These are phyloP conservation scores for Microstroma glucosiphilum DNA, from an alignment of 1,284 basidiomycete genomes.

Conservation along the genomic window DNA sequence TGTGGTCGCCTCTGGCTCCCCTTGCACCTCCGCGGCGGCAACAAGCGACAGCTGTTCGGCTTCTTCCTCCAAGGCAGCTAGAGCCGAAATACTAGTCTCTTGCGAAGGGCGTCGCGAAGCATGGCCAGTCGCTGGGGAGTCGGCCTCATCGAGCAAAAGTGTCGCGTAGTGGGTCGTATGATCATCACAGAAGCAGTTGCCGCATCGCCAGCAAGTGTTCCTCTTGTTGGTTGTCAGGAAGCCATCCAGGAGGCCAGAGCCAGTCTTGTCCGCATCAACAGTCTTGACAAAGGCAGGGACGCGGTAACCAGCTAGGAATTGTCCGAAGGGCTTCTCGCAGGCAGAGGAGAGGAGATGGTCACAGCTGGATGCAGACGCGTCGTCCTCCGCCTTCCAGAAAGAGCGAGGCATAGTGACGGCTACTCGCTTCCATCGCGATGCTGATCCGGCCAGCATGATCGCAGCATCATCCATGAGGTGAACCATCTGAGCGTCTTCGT, in stretches of 20 bases:
- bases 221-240: background rate
- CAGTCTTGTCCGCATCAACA: background rate
- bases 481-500: background rate
- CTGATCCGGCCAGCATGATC: background rate
- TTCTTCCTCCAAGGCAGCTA: no score
- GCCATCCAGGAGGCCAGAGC: background rate
- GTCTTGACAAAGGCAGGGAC: background rate
- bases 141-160: background rate
- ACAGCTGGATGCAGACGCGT: background rate
- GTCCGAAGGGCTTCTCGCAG: conserved; percentile 1
- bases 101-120: no score
- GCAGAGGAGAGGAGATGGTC: conserved; percentile 1
- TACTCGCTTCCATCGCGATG: background rate
- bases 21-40: no score
- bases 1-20: no score
- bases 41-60: no score
- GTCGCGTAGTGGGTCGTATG: background rate
- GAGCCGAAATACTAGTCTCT: no score
- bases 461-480: background rate
- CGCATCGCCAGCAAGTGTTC: conserved; percentile 4
- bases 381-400: conserved; percentile 1
- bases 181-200: conserved; percentile 8
- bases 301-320: background rate
- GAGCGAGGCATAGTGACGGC: background rate
- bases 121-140: background rate